Base-by-base conservation (phyloP, 257 asterid genomes). In the Solanum bulbocastanum region DNA sequence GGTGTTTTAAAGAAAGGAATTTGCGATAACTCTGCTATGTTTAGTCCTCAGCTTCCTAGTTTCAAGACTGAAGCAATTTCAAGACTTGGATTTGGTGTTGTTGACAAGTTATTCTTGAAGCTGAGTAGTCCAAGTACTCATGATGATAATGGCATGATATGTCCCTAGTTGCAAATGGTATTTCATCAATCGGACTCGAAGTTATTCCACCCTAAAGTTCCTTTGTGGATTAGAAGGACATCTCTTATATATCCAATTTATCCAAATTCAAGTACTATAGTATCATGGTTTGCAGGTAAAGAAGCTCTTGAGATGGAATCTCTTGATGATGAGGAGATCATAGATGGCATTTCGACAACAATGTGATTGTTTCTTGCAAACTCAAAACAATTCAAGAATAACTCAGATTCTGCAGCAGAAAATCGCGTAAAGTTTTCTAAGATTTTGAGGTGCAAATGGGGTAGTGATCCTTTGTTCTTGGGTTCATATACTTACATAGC, bases 401-500 rank as follows among this genome's bases (percentile, higher is more conserved):
- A 8, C 4, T 86, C 74, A 49, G 83, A 87, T 23, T 42, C 86
- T 72, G 35, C 60, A 39, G 27, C 22, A 12, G 88, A 86, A 27
- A 73, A 25, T 33, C 84, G 87, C 33, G 11, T 87, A 20, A 89
- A 87, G 82, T 89, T 94, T n/a, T 91, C 74, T 9, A 93, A 87
- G 33, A 93, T 93, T 18, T 83, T 96, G 92, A 95, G 93, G 94
- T 94, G 92, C 12, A 90, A 90, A 89, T 96, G 99, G 99, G 99
- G 98, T 35, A 93, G 76, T 32, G 94, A 96, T 93, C 99, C 99
- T 1, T 91, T 96, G 71, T 96, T 96, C 88, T 44, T 91, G 81
- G 98, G 98, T 25, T 96, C 99, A 30, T 96, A 96, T 87, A 94
- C 95, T 92, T 94, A 94, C 37, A 92, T 96, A 1, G 96, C 98